These are phyloP conservation scores for Fraxinus paxiana DNA, from an alignment of 305 asterid genomes.

Conservation along the genomic window DNA sequence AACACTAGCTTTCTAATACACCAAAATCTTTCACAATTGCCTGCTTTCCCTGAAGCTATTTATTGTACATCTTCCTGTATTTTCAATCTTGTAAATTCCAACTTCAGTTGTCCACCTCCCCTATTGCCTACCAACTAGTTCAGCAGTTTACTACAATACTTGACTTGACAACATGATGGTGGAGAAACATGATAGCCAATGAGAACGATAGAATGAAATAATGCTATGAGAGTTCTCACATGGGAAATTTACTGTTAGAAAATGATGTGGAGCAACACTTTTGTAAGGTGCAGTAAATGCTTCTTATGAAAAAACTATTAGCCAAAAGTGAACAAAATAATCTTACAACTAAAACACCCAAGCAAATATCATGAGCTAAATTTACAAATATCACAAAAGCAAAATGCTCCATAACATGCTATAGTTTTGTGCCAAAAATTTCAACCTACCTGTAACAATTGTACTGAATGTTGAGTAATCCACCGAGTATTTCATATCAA, in stretches of 20 bases:
- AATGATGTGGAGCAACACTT: conserved; percentile 1
- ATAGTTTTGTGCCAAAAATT: conserved; percentile 14
- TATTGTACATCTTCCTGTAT: background rate
- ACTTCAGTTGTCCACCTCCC: background rate
- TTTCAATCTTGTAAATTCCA: conserved; percentile 4
- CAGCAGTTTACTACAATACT: background rate
- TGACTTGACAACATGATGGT: background rate
- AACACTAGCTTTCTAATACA: background rate
- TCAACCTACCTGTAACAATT: conserved; percentile 30
- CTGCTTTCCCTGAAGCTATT: background rate
- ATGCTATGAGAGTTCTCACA: background rate
- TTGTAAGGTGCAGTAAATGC: background rate
- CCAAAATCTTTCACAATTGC: background rate
- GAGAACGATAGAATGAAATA: background rate
- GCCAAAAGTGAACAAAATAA: background rate
- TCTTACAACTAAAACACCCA: background rate
- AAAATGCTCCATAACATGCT: background rate
- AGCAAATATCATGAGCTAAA: conserved; percentile 9
- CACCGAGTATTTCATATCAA: conserved; percentile 46
- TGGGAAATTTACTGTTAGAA: conserved; percentile 3
- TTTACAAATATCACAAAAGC: background rate
- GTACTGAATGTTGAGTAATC: conserved; percentile 49
- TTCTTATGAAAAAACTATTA: background rate
- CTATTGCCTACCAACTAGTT: background rate
- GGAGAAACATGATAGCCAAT: background rate